Evolutionary conservation across 129 eudicot genomes (phyloP), one percentile per base, ranked within the genome.

Genomic region (Mikania micrantha): DNA sequence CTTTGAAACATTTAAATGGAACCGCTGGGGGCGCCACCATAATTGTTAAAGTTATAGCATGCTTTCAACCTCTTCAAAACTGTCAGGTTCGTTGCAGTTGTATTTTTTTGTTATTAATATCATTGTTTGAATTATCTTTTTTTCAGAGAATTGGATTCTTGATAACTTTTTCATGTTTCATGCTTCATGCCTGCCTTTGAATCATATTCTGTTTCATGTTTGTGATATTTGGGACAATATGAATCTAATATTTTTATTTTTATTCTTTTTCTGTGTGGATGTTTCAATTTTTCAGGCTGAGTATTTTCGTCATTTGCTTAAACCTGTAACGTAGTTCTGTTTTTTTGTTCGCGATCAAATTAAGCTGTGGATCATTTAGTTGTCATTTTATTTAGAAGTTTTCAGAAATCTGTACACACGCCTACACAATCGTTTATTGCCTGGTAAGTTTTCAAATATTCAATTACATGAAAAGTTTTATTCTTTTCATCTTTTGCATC

Each of bases 31-130:
- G 69, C 77, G 79, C 96, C 86, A 84, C 96, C 88, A 86, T 88
- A 70, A 81, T 88, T 34, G 91, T 93, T 89, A 93, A 90, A 86
- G 92, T 93, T 20, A 89, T 93, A 69, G 98, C 96, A 69, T 93
- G 98, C 77, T 93, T 93, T 78, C 96, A 88, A 86, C 95, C 90
- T 77, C 87, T 93, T 28, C 83, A 82, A 64, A 90, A 93, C 84
- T 93, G 98, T 77, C 96, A 88, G 96, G 98, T 88, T 45, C 16
- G 88, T 62, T 25, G 13, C 57, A n/a, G 5, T 48, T 57, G 1
- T 5, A 67, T n/a, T 31, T 10, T 54, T 0, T 8, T 31, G 4
- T 11, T 67, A 32, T 20, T 2, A 0, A 21, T 22, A 3, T 64
- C 21, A 17, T 62, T 62, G 5, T 38, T 68, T 49, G 31, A 49